Evolutionary conservation across 2,329 filamentous ascomycete species (phyloP).

Genomic region (Fusarium buxicola): DNA sequence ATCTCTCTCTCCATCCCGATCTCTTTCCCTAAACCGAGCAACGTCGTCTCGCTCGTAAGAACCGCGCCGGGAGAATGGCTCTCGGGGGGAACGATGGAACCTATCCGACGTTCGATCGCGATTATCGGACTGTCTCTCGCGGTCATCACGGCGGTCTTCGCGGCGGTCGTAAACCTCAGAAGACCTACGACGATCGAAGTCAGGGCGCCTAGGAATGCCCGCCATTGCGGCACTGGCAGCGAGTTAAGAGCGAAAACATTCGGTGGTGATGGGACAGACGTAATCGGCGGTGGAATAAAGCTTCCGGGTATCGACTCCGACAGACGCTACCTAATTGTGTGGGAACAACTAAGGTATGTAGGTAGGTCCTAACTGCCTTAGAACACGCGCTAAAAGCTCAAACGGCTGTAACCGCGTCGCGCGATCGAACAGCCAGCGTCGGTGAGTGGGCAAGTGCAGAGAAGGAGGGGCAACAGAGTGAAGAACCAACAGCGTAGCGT

Average conservation of each 20-base stretch:
- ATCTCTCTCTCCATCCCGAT: conserved; percentile 14
- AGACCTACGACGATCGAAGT: conserved; percentile 5
- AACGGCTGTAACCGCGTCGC: conserved; percentile 1
- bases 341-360: background rate
- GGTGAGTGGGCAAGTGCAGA: too few relatives aligned
- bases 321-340: background rate
- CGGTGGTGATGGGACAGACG: conserved; percentile 16
- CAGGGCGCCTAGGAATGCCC: conserved; percentile 24
- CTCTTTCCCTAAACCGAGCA: conserved; percentile 11
- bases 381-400: background rate
- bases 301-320: background rate
- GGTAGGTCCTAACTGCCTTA: background rate
- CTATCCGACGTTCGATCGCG: conserved; percentile 24
- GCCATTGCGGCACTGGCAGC: conserved; percentile 38
- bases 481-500: background rate
- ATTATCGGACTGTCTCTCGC: conserved; percentile 18
- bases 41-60: conserved; percentile 26
- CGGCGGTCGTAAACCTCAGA: conserved; percentile 18
- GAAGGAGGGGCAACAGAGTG: background rate
- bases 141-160: conserved; percentile 23
- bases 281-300: background rate
- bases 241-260: conserved; percentile 24
- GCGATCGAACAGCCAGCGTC: background rate
- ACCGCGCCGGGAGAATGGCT: conserved; percentile 11
- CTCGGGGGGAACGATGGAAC: conserved; percentile 13